Evolutionary conservation across 2,329 filamentous ascomycete species (phyloP), one percentile per base, ranked within the genome.

Genomic region (Sodiomyces alkalinus): DNA sequence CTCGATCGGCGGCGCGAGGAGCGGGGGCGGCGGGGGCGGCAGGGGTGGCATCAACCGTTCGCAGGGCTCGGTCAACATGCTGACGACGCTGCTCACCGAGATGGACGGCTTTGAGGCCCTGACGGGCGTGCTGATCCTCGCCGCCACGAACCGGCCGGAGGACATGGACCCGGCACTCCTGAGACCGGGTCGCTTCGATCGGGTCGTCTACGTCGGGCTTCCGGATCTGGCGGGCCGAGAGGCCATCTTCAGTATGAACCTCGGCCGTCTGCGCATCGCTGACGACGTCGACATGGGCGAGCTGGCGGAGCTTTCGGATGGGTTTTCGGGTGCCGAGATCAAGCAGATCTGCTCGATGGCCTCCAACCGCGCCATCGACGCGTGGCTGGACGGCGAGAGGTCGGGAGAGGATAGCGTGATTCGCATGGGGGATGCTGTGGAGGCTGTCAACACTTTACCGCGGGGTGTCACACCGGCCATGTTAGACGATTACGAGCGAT

Each of bases 91-190:
- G 17, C 66, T 96, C 5, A 93, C 85, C 34, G 87, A 94, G 48
- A 92, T 96, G 79, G 87, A 94, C 46, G 87, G 87, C 26, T 92
- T 94, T 40, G 83, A 93, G 50, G 64, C 76, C 21, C 62, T 92
- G 13, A 76, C 76, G 30, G 80, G 80, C 32, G 85, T 96, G 1
- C 68, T 92, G 33, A 77, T 94, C 10, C 69, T 96, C 12, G 87
- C 82, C 0, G 87, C 87, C 3, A 96, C 87, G 0, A 96, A 96
- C 54, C 74, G 82, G 29, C 87, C 87, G 0, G 80, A 92, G 43
- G 66, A 76, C 2, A 68, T 96, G 13, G 87, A 96, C 46, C 71
- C 81, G 1, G 87, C 87, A 1, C 64, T 96, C 19, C 69, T 93
- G 46, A 72, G 87, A 1, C 80, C 83, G 0, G 87, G 87, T 2